phyloP scores from a whole-genome alignment of 2,329 filamentous ascomycete species.

The Hortaea werneckii region DNA sequence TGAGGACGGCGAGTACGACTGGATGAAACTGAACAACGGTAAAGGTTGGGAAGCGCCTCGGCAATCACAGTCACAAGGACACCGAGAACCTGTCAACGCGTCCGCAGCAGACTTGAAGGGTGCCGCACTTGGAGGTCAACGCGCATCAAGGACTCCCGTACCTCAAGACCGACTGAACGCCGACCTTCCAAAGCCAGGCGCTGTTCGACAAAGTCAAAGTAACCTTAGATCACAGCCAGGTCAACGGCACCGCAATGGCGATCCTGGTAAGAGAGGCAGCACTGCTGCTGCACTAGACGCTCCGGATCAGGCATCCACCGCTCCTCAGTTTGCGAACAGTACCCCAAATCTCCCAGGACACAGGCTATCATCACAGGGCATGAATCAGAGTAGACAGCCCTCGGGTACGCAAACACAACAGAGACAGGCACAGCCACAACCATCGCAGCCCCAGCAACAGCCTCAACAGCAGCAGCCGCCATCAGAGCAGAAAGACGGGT shows the following conservation, averaged over 20 bases:
- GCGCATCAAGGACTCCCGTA: constrained; percentile 45
- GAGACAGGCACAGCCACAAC: constrained; percentile 5
- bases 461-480: constrained; percentile 21
- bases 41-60: constrained; percentile 85
- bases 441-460: constrained; percentile 39
- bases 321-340: constrained; percentile 94
- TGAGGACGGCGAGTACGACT: constrained; percentile 97
- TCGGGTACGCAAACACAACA: constrained; percentile 33
- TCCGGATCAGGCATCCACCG: constrained; percentile 66
- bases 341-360: constrained; percentile 44
- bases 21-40: constrained; percentile 95
- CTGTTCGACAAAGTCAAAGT: constrained; percentile 39
- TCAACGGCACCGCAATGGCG: constrained; percentile 18
- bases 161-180: constrained; percentile 37
- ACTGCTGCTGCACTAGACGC: constrained; percentile 71
- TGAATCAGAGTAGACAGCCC: constrained; percentile 1
- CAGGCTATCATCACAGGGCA: constrained; percentile 1
- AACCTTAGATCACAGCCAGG: neutral
- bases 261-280: constrained; percentile 59
- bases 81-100: constrained; percentile 64
- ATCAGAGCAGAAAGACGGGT: constrained; percentile 63
- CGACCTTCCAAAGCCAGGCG: constrained; percentile 49
- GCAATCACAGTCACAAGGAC: constrained; percentile 63
- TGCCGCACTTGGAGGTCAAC: constrained; percentile 43
- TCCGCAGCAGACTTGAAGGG: constrained; percentile 72